These are phyloP conservation scores for Vitis hybrid DNA, from an alignment of 177 flowering plant species.

Conservation along the genomic window DNA sequence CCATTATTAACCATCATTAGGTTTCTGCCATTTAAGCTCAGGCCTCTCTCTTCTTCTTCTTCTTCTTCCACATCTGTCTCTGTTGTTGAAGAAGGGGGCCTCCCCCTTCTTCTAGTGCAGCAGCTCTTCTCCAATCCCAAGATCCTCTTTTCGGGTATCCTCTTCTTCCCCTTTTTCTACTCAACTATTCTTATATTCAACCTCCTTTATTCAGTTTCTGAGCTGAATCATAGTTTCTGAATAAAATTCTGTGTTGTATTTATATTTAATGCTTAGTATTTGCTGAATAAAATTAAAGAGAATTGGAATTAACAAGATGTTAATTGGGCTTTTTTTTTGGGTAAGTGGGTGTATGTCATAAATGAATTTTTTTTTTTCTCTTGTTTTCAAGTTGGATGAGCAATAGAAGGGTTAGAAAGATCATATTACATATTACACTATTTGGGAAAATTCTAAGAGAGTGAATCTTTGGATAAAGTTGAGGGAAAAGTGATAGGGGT, in stretches of 20 bases:
- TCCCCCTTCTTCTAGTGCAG: slow-evolving; percentile 11
- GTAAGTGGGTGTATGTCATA: no score
- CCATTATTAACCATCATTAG: slow-evolving; percentile 3
- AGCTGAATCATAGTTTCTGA: background rate
- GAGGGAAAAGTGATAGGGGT: no score
- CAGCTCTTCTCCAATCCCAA: slow-evolving; percentile 14
- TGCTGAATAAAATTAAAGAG: no score
- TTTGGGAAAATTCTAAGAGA: no score
- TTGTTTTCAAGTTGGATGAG: no score
- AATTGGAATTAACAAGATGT: no score
- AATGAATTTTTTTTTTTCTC: no score
- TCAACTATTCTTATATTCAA: background rate
- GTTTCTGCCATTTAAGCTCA: slow-evolving; percentile 1
- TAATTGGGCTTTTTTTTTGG: no score
- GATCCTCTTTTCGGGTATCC: slow-evolving; percentile 25
- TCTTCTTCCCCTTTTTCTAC: background rate
- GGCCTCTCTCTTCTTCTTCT: slow-evolving; percentile 3
- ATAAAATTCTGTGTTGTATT: background rate
- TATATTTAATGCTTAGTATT: no score
- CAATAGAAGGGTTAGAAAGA: no score
- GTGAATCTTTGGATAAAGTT: no score
- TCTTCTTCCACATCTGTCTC: slow-evolving; percentile 24
- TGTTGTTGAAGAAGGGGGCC: slow-evolving; percentile 18
- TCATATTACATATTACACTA: no score
- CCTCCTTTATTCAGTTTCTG: background rate